Evolutionary conservation across 2,329 filamentous ascomycete species (phyloP), one percentile per base, ranked within the genome.

Genomic region (Cercospora beticola): DNA sequence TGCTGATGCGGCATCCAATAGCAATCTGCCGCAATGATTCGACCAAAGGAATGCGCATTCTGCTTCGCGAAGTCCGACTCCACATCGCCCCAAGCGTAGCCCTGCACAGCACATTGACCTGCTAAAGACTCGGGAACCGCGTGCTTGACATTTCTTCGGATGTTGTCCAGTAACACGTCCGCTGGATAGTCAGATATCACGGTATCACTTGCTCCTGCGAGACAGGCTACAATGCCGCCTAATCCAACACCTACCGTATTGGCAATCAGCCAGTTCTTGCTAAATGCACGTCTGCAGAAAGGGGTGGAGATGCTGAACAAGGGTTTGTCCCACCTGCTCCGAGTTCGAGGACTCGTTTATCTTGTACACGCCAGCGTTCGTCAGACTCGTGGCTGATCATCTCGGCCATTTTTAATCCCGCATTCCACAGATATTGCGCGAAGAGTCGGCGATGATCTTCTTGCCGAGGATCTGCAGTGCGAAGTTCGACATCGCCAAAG

Each of bases 1-100:
- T 93, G 91, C 81, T 92, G 86, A 82, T 85, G 86, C 1, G 87
- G 86, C 88, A 92, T 92, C 90, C 90, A 93, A 66, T 91, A 84
- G 75, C 90, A 92, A 79, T 93, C 90, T 70, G 89, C 88, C 0
- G 88, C 88, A n/a, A 92, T 79, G 49, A 93, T 82, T 67, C 88
- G 85, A 57, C 87, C 87, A 75, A 89, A 92, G 1, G 72, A 67
- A 8, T 80, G 79, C 12, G 79, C 79, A 62, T 81, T 71, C 1
- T 73, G 62, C 6, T 56, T 26, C 12, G 82, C 79, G 60, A 87
- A 82, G 28, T 77, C 52, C 16, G 80, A 78, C 14, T 78, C 74
- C 1, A 87, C 76, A 18, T 85, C 84, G 6, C 90, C 89, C 90
- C 90, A 92, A 43, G 82, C 79, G 74, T 92, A 90, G 1, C 88